phyloP scores from a whole-genome alignment of 2,329 filamentous ascomycete genomes.

The Lachnellula arida region DNA sequence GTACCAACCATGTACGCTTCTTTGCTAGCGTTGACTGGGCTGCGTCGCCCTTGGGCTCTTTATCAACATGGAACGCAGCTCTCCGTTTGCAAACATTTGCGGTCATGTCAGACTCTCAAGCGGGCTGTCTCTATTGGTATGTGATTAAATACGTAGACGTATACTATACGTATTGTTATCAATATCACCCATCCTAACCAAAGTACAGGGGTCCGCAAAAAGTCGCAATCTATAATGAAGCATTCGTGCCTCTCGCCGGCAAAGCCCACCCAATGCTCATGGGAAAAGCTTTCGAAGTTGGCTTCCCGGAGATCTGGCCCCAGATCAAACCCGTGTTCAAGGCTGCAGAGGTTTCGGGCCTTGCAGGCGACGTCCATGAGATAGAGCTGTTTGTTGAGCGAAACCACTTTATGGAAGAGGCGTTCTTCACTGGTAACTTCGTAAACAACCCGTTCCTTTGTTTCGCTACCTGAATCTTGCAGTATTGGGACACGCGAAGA shows the following conservation, averaged over 20 bases:
- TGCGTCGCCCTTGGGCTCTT: slow-evolving; percentile 17
- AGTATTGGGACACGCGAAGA: too few species aligned
- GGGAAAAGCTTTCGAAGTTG: slow-evolving; percentile 15
- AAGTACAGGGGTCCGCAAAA: slow-evolving; percentile 19
- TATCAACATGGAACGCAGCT: slow-evolving; percentile 17
- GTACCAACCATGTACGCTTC: slow-evolving; percentile 19
- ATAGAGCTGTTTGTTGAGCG: slow-evolving; percentile 24
- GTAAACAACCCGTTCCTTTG: too few species aligned
- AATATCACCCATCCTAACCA: not conserved
- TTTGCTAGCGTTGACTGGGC: slow-evolving; percentile 24
- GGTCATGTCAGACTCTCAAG: slow-evolving; percentile 22
- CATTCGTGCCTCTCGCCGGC: slow-evolving; percentile 21
- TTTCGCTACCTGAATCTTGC: too few species aligned
- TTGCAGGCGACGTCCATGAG: slow-evolving; percentile 21
- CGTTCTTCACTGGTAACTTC: slow-evolving; percentile 27
- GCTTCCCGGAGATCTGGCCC: slow-evolving; percentile 21
- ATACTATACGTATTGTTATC: not conserved
- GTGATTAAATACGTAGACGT: not conserved
- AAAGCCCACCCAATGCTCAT: slow-evolving; percentile 24
- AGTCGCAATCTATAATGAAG: slow-evolving; percentile 27
- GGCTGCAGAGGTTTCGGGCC: slow-evolving; percentile 15
- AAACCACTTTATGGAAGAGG: slow-evolving; percentile 22
- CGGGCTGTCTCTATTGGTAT: slow-evolving; percentile 24
- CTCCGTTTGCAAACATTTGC: slow-evolving; percentile 21
- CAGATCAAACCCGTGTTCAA: slow-evolving; percentile 17